phyloP scores from a whole-genome alignment of 208 protist genomes.

The Acanthamoeba sp. region DNA sequence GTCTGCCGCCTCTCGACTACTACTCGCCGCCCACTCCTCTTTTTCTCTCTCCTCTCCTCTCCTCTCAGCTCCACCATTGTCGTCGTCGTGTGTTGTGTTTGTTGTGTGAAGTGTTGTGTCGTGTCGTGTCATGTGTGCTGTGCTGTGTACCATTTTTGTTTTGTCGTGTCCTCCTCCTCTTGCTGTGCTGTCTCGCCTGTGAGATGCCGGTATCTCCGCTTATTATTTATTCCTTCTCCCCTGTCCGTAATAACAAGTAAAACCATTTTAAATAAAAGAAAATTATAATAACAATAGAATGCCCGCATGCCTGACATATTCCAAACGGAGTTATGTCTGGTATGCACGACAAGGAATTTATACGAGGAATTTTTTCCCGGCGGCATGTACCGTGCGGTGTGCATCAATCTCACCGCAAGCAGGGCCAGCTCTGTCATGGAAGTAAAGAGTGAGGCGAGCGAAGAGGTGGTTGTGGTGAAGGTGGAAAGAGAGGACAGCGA shows the following conservation, averaged over 20 bases:
- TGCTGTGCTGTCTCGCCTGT: background rate
- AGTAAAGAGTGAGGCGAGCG: background rate
- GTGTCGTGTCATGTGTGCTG: background rate
- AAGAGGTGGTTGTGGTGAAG: background rate
- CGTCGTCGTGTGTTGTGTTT: constrained; percentile 12
- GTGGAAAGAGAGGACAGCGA: background rate
- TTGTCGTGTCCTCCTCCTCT: background rate
- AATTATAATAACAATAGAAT: background rate
- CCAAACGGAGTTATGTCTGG: background rate
- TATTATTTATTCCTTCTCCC: background rate
- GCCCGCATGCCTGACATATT: too few relatives aligned
- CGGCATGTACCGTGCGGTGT: too few relatives aligned
- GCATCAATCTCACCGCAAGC: background rate
- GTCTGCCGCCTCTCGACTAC: background rate
- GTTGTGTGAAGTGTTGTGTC: background rate
- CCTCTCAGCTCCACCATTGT: background rate
- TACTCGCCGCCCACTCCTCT: background rate
- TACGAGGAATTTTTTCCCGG: background rate
- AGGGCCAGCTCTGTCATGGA: background rate
- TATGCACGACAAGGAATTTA: background rate
- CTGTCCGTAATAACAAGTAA: background rate
- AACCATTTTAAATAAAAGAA: background rate
- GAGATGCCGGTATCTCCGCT: background rate
- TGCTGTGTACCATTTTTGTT: constrained; percentile 11
- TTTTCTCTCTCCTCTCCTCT: background rate